Base-by-base conservation (phyloP, 345 rosid species). In the Luvunga scandens region DNA sequence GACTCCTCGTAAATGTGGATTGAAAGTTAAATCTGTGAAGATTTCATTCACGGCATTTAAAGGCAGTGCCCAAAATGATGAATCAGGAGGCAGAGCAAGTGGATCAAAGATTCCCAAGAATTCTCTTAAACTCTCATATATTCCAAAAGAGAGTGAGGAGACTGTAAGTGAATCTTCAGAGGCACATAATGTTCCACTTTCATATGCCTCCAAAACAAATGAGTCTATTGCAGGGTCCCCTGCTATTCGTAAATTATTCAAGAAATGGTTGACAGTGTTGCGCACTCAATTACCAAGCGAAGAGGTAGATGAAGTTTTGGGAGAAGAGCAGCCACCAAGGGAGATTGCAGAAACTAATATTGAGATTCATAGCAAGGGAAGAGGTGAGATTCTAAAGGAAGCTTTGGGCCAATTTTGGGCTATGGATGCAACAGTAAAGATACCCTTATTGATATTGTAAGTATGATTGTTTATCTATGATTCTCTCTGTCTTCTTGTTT, bases 381-480 rank as follows among this genome's bases (percentile, higher is more conserved):
- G 84, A 81, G 75, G 72, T 19, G 82, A 82, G 66, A 78, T 87
- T 85, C 69, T 82, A 72, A 89, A 86, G 84, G 69, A 75, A 19
- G 78, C 84, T 72, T 90, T 84, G 92, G 73, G 82, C 84, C 84
- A 80, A 84, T 86, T 93, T 79, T 86, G 94, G 91, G 73, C 82
- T 75, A 85, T 95, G 83, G 95, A 91, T 79, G 90, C 91, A 45
- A 78, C 93, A 80, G 85, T 93, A 81, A 93, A 89, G 87, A 80
- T 90, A 48, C 95, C 95, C 1, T 70, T 91, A 27, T 81, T 93
- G 76, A 84, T 91, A 82, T 90, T 92, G 98, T 93, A 88, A 93
- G 98, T 93, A 71, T 48, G 27, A 6, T n/a, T 1, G 33, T 56
- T 60, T 75, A 50, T 77, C 21, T 69, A 10, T 30, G n/a, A 30